Evolutionary conservation across 352 stramenopile genomes (phyloP).

Genomic region (Phytopythium delawarense): DNA sequence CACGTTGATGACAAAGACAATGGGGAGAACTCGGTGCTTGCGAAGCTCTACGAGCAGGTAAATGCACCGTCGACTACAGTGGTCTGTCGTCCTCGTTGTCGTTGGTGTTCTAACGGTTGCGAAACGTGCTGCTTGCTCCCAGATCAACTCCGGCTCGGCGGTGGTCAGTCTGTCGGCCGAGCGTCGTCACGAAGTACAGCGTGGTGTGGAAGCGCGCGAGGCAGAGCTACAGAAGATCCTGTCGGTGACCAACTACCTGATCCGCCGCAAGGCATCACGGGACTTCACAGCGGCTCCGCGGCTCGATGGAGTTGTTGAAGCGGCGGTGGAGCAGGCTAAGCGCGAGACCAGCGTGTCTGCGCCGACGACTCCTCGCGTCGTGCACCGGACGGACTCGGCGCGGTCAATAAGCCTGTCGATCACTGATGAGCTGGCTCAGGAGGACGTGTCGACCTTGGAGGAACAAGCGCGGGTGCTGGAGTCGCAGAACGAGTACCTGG

Average conservation of each 20-base stretch:
- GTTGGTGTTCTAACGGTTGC: slow-evolving; percentile 1
- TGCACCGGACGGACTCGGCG: slow-evolving; percentile 36
- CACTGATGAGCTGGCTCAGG: slow-evolving; percentile 43
- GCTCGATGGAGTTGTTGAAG: slow-evolving; percentile 25
- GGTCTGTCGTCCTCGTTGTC: background rate
- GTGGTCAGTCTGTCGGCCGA: slow-evolving; percentile 83
- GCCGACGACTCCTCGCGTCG: slow-evolving; percentile 13
- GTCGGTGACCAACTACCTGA: slow-evolving; percentile 78
- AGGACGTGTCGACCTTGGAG: slow-evolving; percentile 69
- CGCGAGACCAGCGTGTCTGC: slow-evolving; percentile 19
- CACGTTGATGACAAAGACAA: slow-evolving; percentile 82
- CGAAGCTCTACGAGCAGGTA: slow-evolving; percentile 81
- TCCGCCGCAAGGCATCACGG: slow-evolving; percentile 55
- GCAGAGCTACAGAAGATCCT: slow-evolving; percentile 81
- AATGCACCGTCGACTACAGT: background rate
- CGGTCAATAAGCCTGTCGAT: slow-evolving; percentile 31
- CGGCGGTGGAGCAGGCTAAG: slow-evolving; percentile 15
- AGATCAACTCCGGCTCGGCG: slow-evolving; percentile 84
- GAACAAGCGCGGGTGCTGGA: slow-evolving; percentile 81
- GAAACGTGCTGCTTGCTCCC: background rate
- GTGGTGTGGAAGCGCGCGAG: slow-evolving; percentile 78
- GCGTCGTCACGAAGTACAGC: slow-evolving; percentile 83
- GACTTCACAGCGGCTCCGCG: slow-evolving; percentile 30
- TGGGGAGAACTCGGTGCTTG: slow-evolving; percentile 72
- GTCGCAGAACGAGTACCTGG: slow-evolving; percentile 82